Percentiles rank a stretch among this genome's conserved stretches.
Evolutionary conservation across 345 rosid genomes (phyloP).

Genomic region (Noccaea caerulescens): DNA sequence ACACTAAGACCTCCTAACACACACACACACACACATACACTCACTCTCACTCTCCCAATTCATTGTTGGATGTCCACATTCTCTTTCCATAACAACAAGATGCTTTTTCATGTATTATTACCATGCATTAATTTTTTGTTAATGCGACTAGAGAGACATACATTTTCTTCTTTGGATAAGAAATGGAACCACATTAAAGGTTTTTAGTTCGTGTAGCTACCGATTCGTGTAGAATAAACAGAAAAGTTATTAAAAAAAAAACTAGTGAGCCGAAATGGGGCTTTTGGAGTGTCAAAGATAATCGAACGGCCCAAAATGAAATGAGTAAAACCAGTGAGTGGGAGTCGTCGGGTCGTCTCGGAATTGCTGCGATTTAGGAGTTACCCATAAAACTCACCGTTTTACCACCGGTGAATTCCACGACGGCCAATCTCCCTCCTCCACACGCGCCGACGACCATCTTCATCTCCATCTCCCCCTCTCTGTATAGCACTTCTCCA

Average conservation of each 20-base stretch:
- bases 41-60: neutral
- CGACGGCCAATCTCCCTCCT: slow-evolving; percentile 29
- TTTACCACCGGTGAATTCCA: slow-evolving; percentile 28
- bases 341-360: slow-evolving; percentile 29
- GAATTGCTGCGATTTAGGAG: slow-evolving; percentile 8
- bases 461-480: slow-evolving; percentile 6
- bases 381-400: slow-evolving; percentile 18
- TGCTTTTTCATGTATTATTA: no score
- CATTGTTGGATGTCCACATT: neutral
- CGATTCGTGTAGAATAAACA: no score
- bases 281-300: neutral
- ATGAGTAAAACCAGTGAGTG: slow-evolving; percentile 15
- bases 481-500: slow-evolving; percentile 31
- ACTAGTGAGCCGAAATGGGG: neutral
- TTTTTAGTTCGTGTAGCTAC: no score
- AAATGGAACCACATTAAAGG: no score
- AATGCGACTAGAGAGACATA: no score
- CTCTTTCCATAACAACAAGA: no score
- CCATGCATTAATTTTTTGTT: no score
- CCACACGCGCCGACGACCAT: slow-evolving; percentile 32
- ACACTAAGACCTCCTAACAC: slow-evolving; percentile 38
- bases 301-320: neutral
- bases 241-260: neutral
- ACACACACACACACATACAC: neutral
- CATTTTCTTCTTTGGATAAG: no score